Percentiles rank a stretch among this genome's conserved stretches.
These are phyloP conservation scores for Ogataea ramenticola DNA, from an alignment of 805 yeast species.

Conservation along the genomic window DNA sequence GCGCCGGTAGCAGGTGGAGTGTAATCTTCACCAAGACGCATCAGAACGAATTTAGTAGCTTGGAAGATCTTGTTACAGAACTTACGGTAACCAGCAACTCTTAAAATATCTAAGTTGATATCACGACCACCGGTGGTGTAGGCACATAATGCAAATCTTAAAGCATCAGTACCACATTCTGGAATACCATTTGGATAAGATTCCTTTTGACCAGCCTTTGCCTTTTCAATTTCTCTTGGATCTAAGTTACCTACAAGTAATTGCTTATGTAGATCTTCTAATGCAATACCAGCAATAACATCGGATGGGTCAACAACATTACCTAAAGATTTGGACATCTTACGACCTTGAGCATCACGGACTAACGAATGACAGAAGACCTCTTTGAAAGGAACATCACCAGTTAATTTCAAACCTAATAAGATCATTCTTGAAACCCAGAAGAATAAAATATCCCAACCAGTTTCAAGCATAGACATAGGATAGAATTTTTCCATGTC, in stretches of 20 bases:
- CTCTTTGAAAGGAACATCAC: conserved; percentile 87
- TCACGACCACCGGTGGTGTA: conserved; percentile 99
- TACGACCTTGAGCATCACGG: conserved; percentile 98
- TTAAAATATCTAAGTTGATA: conserved; percentile 88
- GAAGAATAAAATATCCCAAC: conserved; percentile 98
- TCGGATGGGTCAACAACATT: conserved; percentile 95
- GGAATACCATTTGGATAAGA: conserved; percentile 97
- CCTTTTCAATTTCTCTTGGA: conserved; percentile 79
- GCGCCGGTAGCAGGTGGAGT: conserved; percentile 60
- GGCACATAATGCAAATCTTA: conserved; percentile 96
- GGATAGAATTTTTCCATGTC: conserved; percentile 82
- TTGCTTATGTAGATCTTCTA: conserved; percentile 73
- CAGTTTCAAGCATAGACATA: conserved; percentile 92
- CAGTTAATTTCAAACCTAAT: conserved; percentile 84
- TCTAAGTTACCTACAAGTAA: conserved; percentile 79
- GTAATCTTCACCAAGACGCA: conserved; percentile 87
- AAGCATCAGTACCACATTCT: conserved; percentile 98
- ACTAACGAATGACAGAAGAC: conserved; percentile 98
- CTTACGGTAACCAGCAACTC: conserved; percentile 98
- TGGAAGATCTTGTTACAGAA: conserved; percentile 99
- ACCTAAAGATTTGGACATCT: conserved; percentile 97
- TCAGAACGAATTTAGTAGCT: conserved; percentile 93
- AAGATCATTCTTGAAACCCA: conserved; percentile 98
- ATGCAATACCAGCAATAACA: conserved; percentile 81
- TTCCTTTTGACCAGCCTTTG: conserved; percentile 78